Evolutionary conservation across 2,329 filamentous ascomycete genomes (phyloP), one percentile per base, ranked within the genome.

Genomic region (Aspergillus luchuensis): DNA sequence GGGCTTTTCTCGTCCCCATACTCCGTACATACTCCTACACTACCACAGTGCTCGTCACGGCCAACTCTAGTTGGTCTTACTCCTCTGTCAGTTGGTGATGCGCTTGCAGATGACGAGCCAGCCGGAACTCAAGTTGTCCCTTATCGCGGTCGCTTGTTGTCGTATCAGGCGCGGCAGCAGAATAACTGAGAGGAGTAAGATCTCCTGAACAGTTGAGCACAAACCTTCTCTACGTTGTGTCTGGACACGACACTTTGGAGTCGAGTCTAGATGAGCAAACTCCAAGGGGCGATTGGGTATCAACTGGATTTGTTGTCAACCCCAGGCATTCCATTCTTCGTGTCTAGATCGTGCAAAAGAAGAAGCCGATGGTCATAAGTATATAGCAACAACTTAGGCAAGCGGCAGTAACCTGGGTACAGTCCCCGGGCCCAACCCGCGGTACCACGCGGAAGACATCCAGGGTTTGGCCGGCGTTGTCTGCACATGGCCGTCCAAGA

Each of bases 381-480:
- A 28, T 33, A 4, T 47, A 19, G 8, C 52, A 43, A 19, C 7
- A 28, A 28, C 19, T 23, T 21, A 21, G n/a, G 39, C 51, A 21
- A 53, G 36, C 33, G 36, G 7, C 13, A 41, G 36, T 39, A 56
- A 33, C 28, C 25, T 36, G 19, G 53, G 39, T 47, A 47, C 53
- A 30, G 33, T 33, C 45, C 52, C 43, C 59, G 58, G 64, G 58
- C 56, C 57, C 38, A 54, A 47, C 54, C 57, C 58, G 21, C 59
- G 54, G 61, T 66, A 63, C 66, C 66, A 63, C 49, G 53, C 66
- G 66, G 66, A 58, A 65, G 57, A 23, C 52, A 63, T 45, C 66
- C 66, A 66, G 61, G 64, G 66, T 63, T 67, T 56, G 17, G 25
- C 47, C 36, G 19, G 23, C 56, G 19, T 43, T 49, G 48, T 62